Conservation (phyloP, 108 stramenopile species). For the Nannochloropsis salina region DNA sequence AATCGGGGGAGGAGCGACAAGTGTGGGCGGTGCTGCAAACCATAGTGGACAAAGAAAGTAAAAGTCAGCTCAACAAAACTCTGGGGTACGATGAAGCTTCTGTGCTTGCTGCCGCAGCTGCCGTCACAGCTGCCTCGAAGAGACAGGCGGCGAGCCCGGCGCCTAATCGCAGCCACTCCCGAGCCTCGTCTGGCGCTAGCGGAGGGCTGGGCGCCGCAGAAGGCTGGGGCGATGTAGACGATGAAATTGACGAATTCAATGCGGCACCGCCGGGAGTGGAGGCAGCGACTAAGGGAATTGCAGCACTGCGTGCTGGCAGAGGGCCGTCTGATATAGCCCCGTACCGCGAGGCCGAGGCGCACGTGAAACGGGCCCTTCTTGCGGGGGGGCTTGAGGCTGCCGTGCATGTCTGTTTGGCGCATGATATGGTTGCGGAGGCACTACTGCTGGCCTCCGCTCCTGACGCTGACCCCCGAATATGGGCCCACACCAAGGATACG, state of each 20-base stretch:
- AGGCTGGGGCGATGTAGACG: not conserved
- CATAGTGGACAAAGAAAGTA: not conserved
- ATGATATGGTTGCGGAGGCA: slow-evolving; percentile 82
- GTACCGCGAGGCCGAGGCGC: slow-evolving; percentile 62
- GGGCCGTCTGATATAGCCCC: not conserved
- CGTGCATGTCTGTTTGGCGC: slow-evolving; percentile 84
- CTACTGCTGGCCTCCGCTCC: slow-evolving; percentile 68
- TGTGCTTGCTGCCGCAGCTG: not conserved
- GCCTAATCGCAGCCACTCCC: not conserved
- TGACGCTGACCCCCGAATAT: slow-evolving; percentile 84
- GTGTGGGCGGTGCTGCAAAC: slow-evolving; percentile 58
- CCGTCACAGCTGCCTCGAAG: not conserved
- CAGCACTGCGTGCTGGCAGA: not conserved
- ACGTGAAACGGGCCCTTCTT: slow-evolving; percentile 73
- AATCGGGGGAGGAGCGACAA: slow-evolving; percentile 52
- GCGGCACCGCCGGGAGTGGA: not conserved
- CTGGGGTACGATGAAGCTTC: slow-evolving; percentile 23
- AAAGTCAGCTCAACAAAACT: not conserved
- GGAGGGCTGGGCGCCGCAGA: not conserved
- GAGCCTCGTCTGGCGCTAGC: not conserved
- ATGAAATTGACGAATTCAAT: not conserved
- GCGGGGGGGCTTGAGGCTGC: slow-evolving; percentile 94
- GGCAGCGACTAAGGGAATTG: not conserved
- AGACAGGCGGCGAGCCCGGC: slow-evolving; percentile 30
- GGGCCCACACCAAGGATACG: slow-evolving; percentile 75